Base-by-base conservation (phyloP, 169 alveolate genomes). In the Babesia ovata region DNA sequence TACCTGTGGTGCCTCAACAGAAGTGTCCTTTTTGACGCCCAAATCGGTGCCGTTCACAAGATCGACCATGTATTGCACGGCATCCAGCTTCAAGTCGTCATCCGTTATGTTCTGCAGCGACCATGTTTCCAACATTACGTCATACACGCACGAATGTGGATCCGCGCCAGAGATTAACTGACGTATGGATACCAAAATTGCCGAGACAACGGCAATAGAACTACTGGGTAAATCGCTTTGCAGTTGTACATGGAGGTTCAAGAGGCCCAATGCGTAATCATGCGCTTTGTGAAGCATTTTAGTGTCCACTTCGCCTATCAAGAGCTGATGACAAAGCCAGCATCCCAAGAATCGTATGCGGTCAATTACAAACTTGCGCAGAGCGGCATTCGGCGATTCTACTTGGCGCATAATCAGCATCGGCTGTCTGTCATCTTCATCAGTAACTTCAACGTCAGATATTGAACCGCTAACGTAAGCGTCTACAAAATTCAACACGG, bases 101-200 rank as follows among this genome's bases (percentile, higher is more conserved):
- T 11, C 21, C 9, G 24, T 10, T 0, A 14, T 14, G 21, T 19
- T 44, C 9, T 29, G 21, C 26, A 54, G 10, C 17, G 70, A 44
- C 81, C 81, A 71, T 14, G 81, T 21, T 21, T 71, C 73, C 50
- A 71, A 26, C 72, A 71, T 44, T 71, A 71, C 59, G 14, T 49
- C 45, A 28, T 49, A 67, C 26, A 50, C 65, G 57, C 52, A 67
- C 16, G 57, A 24, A 24, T 54, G 65, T 36, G 14, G 44, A 13
- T 50, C 36, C 21, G 19, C 56, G 14, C 57, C 76, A 0, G 17
- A 13, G 36, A 53, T 33, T 29, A 67, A n/a, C 63, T 21, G 58
- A 50, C 81, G 81, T 12, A 71, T 61, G 2, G 81, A 58, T 28
- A 59, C 45, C 60, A 71, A 60, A n/a, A 59, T 42, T 4, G 56